Conservation (phyloP, 352 stramenopile genomes). For the Phytophthora citrophthora region DNA sequence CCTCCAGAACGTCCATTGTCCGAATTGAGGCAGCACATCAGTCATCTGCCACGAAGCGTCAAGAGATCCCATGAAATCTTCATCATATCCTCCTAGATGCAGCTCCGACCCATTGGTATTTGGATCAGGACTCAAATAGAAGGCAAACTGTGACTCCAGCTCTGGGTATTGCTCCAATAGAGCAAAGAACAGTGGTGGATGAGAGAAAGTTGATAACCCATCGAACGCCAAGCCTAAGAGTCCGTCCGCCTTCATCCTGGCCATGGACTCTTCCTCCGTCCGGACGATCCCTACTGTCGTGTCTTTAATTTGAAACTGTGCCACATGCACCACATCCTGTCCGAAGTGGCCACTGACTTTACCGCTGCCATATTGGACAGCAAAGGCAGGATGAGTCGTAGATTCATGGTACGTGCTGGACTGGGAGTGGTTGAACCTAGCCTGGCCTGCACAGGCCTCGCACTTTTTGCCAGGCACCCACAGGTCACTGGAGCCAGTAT, state of each 20-base stretch:
- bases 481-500: constrained; percentile 83
- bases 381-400: constrained; percentile 51
- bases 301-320: constrained; percentile 49
- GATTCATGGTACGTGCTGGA: constrained; percentile 56
- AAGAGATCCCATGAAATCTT: constrained; percentile 50
- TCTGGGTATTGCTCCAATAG: constrained; percentile 67
- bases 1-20: constrained; percentile 86
- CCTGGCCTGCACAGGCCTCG: constrained; percentile 56
- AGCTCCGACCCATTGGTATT: constrained; percentile 79
- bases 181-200: constrained; percentile 74
- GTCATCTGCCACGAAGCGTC: constrained; percentile 72
- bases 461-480: constrained; percentile 73
- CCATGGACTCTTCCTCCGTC: constrained; percentile 76
- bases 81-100: constrained; percentile 74
- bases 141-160: constrained; percentile 92
- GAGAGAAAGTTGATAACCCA: constrained; percentile 86
- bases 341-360: constrained; percentile 71
- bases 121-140: constrained; percentile 94
- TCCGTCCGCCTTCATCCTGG: constrained; percentile 91
- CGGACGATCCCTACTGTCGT: constrained; percentile 69
- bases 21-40: constrained; percentile 78
- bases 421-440: constrained; percentile 54
- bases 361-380: constrained; percentile 79
- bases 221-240: constrained; percentile 97
- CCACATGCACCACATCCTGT: constrained; percentile 60